Evolutionary conservation across 441 rosid genomes (phyloP).

Genomic region (Mallotus repandus): DNA sequence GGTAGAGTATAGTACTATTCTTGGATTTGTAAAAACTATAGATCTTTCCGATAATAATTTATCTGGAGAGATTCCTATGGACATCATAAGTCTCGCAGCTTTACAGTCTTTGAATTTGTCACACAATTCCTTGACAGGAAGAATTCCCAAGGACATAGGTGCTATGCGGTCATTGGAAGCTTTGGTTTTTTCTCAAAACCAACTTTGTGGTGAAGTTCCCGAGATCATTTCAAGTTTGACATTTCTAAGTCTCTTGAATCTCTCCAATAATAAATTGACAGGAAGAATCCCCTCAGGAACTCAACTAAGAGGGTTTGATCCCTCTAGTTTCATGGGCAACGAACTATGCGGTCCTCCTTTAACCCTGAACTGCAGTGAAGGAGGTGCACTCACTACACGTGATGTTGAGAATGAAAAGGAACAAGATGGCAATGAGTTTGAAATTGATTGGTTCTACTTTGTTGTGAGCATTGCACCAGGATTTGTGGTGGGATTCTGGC

Average conservation of each 20-base stretch:
- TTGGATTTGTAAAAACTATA: not conserved
- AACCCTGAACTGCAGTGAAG: not conserved
- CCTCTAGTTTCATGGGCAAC: conserved; percentile 24
- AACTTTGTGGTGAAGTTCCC: conserved; percentile 27
- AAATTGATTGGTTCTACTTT: not conserved
- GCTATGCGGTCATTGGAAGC: conserved; percentile 26
- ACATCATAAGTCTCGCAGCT: conserved; percentile 3
- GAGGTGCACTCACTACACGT: not conserved
- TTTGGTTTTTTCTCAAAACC: conserved; percentile 24
- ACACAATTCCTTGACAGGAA: not conserved
- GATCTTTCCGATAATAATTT: conserved; percentile 11
- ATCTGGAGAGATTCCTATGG: conserved; percentile 14
- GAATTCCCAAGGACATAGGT: not conserved
- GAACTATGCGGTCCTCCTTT: conserved; percentile 32
- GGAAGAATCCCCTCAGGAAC: conserved; percentile 29
- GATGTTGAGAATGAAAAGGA: not conserved
- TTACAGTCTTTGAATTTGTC: conserved; percentile 22
- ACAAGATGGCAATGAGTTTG: not conserved
- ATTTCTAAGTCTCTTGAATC: conserved; percentile 24
- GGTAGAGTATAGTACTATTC: conserved; percentile 2
- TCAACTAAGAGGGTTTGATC: conserved; percentile 26
- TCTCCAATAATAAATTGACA: conserved; percentile 18
- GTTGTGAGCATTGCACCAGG: conserved; percentile 13
- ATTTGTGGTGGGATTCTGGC: conserved; percentile 29
- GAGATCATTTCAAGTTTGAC: not conserved